Evolutionary conservation across 2,329 filamentous ascomycete species (phyloP).

Genomic region (Calonectria naviculata): DNA sequence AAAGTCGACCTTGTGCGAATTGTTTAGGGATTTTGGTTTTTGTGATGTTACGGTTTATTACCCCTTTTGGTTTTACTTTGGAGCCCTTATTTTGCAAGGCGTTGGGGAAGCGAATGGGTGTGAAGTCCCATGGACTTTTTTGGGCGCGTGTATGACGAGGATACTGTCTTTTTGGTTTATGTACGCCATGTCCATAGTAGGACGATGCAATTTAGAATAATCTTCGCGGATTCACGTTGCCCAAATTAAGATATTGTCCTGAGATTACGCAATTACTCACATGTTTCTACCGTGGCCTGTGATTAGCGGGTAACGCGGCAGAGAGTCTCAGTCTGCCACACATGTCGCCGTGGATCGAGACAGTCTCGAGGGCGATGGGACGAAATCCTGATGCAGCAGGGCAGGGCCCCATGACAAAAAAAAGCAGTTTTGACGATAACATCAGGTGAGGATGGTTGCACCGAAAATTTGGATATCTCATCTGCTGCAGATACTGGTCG

Average conservation of each 20-base stretch:
- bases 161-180: background rate
- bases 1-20: background rate
- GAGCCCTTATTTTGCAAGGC: background rate
- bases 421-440: background rate
- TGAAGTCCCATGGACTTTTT: background rate
- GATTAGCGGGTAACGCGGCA: background rate
- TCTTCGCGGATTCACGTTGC: background rate
- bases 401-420: background rate
- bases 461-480: background rate
- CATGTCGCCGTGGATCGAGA: background rate
- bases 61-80: background rate
- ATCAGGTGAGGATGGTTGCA: background rate
- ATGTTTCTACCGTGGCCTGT: background rate
- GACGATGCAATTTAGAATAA: background rate
- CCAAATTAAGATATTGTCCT: background rate
- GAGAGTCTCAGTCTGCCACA: background rate
- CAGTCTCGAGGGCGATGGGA: background rate
- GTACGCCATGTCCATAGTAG: background rate
- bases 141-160: background rate
- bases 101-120: background rate
- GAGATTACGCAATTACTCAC: background rate
- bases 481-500: background rate
- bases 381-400: background rate
- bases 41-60: background rate
- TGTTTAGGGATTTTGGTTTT: background rate